Base-by-base conservation (phyloP, 345 rosid species). In the Populus ilicifolia region DNA sequence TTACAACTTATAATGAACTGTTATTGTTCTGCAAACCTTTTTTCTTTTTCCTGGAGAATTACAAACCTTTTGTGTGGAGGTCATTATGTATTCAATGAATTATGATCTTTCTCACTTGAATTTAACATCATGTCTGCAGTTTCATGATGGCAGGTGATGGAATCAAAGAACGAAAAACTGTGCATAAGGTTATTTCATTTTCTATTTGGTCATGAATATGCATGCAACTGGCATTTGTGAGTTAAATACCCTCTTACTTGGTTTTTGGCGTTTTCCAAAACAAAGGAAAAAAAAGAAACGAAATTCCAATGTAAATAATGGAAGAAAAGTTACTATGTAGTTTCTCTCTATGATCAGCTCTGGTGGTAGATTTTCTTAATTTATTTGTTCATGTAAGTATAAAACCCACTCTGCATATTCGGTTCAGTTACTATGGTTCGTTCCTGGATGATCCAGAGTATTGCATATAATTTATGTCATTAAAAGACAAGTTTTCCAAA, bases 141-240 rank as follows among this genome's bases (percentile, higher is more conserved):
- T 95, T 89, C 85, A 86, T 94, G 98, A 90, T 90, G 91, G 96
- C 94, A 11, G 79, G 92, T 85, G 99, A 94, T 86, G 95, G 98
- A 50, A 84, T 94, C 67, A 88, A 90, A 82, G 86, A 80, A 82
- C 88, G 88, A 75, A 76, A 70, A 70, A 76, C 78, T 63, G 82
- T 93, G 75, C 88, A 90, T 30, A 84, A 91, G 97, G 97, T 94
- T 66, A 4, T 52, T 73, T n/a, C 39, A 23, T 23, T 72, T 27
- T 63, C 30, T 64, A 29, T 14, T 12, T 67, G 23, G 50, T 70
- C 7, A 33, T 70, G 73, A 62, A 7, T 5, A 41, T 0, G 12
- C 44, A 41, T 10, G 14, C 44, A 41, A 41, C 14, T 50, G 12
- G 25, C 29, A 64, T 21, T 66, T 23, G 56, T 69, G 23, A 54